Base-by-base conservation (phyloP, 2,329 filamentous ascomycete species). In the Colletotrichum theobromicola region DNA sequence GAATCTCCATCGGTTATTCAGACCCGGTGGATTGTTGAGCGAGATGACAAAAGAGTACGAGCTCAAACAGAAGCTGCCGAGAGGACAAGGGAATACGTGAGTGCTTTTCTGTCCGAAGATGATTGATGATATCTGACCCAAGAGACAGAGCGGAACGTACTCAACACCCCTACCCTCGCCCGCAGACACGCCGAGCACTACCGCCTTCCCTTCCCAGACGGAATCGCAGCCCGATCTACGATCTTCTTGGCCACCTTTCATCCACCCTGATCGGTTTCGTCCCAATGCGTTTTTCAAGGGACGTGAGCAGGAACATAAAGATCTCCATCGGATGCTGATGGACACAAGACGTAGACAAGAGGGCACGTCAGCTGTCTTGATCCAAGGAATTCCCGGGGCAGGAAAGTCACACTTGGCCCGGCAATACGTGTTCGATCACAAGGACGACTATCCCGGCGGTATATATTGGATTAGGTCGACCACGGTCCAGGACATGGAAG, bases 401-500 rank as follows among this genome's bases (percentile, higher is more conserved):
- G 93, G 93, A 4, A 94, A 94, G 82, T 92, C 91, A 2, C 92
- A 94, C 78, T 84, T 94, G 16, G 92, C 92, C 32, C 87, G 93
- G 5, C 87, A 94, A 81, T 94, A 94, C 79, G 88, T 93, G 34
- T 93, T 91, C 77, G 81, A 85, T 6, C 89, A 93, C 77, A 89
- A 86, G 42, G 82, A 87, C 6, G 84, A 90, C 74, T 94, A 92
- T 77, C 88, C 90, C 0, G 92, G 92, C 2, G 93, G 93, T 2
- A 87, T 94, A 57, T 94, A 93, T 80, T 94, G 93, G 93, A 87
- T 94, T 18, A 88, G 91, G 63, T 90, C 91, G 10, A 92, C 91
- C 76, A 90, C 89, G 1, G 80, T 86, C 5, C 84, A 90, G 67
- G 91, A 93, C 64, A 85, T 91, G 37, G 88, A 89, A 67, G 89